Evolutionary conservation across 2,329 filamentous ascomycete genomes (phyloP), one percentile per base, ranked within the genome.

Genomic region (Cercospora sp.): DNA sequence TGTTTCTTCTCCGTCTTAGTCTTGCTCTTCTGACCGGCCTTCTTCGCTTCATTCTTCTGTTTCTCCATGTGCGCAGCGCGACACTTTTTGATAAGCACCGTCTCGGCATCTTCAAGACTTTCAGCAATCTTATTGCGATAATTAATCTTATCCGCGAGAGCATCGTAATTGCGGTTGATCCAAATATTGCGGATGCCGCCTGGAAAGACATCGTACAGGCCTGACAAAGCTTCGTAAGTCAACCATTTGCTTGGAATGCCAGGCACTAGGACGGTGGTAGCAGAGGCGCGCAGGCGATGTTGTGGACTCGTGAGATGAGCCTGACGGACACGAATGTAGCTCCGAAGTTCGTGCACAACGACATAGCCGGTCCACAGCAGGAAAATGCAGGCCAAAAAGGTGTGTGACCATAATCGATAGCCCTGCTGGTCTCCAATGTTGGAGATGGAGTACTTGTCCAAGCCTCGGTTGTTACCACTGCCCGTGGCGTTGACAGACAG

Each of bases 151-250:
- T 94, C 90, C 58, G 92, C 86, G 10, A 99, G 85, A 8, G 90
- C 86, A 53, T 94, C 92, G 72, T 93, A 90, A 77, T 99, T 92
- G 69, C 94, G 88, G 68, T 97, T 99, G 74, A 99, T 89, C 94
- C 94, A 99, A 58, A 99, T 91, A 73, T 98, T 98, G 68, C 92
- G 88, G 76, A 99, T 90, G 32, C 95, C 95, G 21, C 95, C 95
- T 0, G 95, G 95, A 74, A 97, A 98, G 1, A 98, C 94, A 78
- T 99, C 95, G 75, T 96, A 99, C 0, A 99, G 84, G 0, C 90
- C 91, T 67, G 89, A 86, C 4, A 99, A 85, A 0, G 92, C 92
- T 55, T 97, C 89, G 60, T 92, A 87, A 2, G 87, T 93, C 7
- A 97, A 87, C 95, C 95, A 99, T 76, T 96, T 97, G 49, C 87